phyloP scores from a whole-genome alignment of 495 filamentous ascomycete species.

The Aspergillus heteromorphus region DNA sequence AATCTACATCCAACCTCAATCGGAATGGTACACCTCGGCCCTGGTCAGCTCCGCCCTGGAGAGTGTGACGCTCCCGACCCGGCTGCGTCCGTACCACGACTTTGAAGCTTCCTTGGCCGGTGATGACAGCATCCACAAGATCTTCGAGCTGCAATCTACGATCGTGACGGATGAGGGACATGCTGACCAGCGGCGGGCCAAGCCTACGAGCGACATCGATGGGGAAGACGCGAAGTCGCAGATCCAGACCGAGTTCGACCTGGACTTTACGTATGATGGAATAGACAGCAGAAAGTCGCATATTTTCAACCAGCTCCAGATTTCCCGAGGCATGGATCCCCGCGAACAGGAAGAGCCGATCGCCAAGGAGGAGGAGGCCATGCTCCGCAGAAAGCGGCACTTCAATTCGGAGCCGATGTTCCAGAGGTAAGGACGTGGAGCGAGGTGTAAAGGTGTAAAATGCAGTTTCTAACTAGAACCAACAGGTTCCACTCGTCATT shows the following conservation, averaged over 20 bases:
- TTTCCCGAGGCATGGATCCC: conserved; percentile 37
- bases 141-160: conserved; percentile 65
- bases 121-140: conserved; percentile 68
- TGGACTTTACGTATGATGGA: conserved; percentile 52
- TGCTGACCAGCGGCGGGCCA: conserved; percentile 11
- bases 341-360: conserved; percentile 28
- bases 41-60: conserved; percentile 75
- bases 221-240: conserved; percentile 12
- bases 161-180: conserved; percentile 26
- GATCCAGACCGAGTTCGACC: conserved; percentile 44
- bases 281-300: conserved; percentile 37
- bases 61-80: conserved; percentile 69
- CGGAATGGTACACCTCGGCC: conserved; percentile 77
- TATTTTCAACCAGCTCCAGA: conserved; percentile 58
- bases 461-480: neutral
- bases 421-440: conserved; percentile 49
- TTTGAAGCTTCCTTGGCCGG: conserved; percentile 68
- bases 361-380: conserved; percentile 26
- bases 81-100: conserved; percentile 55
- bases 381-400: conserved; percentile 28
- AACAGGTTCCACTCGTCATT: conserved; percentile 54
- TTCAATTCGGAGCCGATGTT: conserved; percentile 46
- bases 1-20: conserved; percentile 57
- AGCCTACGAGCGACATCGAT: conserved; percentile 2
- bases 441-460: neutral